Percentiles rank a stretch among this genome's conserved stretches.
phyloP scores from a whole-genome alignment of 2,329 filamentous ascomycete species.

The Lasiodiplodia citricola region DNA sequence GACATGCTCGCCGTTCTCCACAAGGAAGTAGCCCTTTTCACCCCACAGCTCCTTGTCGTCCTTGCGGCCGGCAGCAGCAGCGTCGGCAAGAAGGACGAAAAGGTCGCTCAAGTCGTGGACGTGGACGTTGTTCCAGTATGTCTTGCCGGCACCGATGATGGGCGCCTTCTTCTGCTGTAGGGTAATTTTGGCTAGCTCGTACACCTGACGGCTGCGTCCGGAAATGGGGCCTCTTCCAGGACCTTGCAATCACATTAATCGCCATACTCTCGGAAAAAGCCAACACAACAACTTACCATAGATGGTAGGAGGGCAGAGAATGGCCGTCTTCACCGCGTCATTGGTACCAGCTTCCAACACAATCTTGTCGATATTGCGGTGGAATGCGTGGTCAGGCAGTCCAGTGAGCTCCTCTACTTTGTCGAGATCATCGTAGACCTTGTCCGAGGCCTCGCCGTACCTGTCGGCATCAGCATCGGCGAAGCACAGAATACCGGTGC shows the following conservation, averaged over 20 bases:
- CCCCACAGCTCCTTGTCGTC: slow-evolving; percentile 58
- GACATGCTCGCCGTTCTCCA: slow-evolving; percentile 64
- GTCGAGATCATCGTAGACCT: slow-evolving; percentile 64
- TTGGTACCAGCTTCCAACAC: slow-evolving; percentile 56
- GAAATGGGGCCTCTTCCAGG: slow-evolving; percentile 61
- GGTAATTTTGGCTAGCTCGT: slow-evolving; percentile 56
- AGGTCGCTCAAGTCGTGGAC: slow-evolving; percentile 67
- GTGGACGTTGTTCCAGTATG: slow-evolving; percentile 61
- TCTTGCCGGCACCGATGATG: slow-evolving; percentile 61
- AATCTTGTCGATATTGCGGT: slow-evolving; percentile 72
- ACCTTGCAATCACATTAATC: slow-evolving; percentile 55
- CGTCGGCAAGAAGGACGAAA: slow-evolving; percentile 61
- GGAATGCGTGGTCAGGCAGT: slow-evolving; percentile 63
- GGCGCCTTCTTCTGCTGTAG: slow-evolving; percentile 60
- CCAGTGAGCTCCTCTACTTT: slow-evolving; percentile 61
- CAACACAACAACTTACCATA: slow-evolving; percentile 51
- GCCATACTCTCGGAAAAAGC: rapidly evolving
- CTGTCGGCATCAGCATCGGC: slow-evolving; percentile 51
- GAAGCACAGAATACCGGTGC: slow-evolving; percentile 60
- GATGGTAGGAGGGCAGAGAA: slow-evolving; percentile 70
- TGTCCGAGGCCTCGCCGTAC: slow-evolving; percentile 55
- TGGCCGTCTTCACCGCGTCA: slow-evolving; percentile 38
- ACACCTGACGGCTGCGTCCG: slow-evolving; percentile 62
- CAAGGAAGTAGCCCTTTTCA: slow-evolving; percentile 69
- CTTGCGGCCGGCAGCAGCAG: slow-evolving; percentile 58